Evolutionary conservation across 2,329 filamentous ascomycete species (phyloP).

Genomic region (Hypoxylon sp.): DNA sequence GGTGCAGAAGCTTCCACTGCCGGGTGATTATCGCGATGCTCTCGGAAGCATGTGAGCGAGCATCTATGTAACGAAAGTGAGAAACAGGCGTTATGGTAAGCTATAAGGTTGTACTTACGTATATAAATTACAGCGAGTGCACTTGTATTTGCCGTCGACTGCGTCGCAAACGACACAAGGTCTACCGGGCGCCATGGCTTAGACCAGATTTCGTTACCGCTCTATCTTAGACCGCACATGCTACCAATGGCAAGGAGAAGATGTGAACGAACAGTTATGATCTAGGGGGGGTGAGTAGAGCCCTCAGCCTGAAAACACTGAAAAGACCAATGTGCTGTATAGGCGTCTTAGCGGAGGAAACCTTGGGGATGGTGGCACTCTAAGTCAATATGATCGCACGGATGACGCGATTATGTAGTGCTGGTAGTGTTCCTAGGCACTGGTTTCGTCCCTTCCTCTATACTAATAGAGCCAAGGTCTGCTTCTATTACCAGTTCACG

Average conservation of each 20-base stretch:
- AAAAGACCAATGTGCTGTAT: not conserved
- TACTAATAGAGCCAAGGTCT: not conserved
- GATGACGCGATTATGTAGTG: slow-evolving; percentile 1
- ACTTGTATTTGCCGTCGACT: slow-evolving; percentile 73
- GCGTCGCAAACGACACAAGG: slow-evolving; percentile 68
- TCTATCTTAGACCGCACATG: not conserved
- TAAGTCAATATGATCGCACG: slow-evolving; percentile 4
- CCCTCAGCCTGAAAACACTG: not conserved
- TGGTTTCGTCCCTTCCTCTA: not conserved
- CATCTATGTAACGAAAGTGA: slow-evolving; percentile 60
- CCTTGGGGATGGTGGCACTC: not conserved
- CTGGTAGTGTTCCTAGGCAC: not conserved
- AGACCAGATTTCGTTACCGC: not conserved
- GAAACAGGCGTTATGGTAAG: slow-evolving; percentile 3
- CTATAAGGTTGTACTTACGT: slow-evolving; percentile 64
- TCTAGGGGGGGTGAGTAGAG: not conserved
- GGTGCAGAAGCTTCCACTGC: slow-evolving; percentile 50
- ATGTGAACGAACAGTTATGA: not conserved
- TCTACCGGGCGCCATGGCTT: slow-evolving; percentile 47
- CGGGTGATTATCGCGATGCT: slow-evolving; percentile 67
- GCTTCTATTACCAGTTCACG: not conserved
- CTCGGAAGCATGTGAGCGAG: slow-evolving; percentile 70
- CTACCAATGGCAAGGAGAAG: not conserved
- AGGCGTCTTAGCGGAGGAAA: not conserved
- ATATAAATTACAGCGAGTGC: slow-evolving; percentile 69